Evolutionary conservation across 2,329 filamentous ascomycete species (phyloP).

Genomic region (Diaporthe humulicola): DNA sequence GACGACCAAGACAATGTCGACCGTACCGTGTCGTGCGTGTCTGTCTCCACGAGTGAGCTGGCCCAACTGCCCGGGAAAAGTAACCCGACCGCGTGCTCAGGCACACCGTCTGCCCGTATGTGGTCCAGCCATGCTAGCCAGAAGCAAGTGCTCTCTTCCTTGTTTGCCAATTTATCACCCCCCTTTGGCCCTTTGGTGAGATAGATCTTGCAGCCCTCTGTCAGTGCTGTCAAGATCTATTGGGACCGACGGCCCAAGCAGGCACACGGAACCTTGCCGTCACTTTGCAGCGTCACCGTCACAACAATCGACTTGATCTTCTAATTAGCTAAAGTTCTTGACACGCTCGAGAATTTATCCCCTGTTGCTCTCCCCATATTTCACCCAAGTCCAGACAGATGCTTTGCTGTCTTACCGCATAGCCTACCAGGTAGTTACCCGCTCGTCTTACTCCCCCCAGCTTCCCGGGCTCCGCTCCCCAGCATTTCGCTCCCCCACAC

Average conservation of each 20-base stretch:
- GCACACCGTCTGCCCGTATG: background rate
- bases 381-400: background rate
- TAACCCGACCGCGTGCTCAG: conserved; percentile 19
- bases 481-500: conserved; percentile 9
- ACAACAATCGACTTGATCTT: background rate
- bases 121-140: background rate
- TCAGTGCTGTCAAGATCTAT: conserved; percentile 25
- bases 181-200: conserved; percentile 6
- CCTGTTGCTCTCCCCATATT: background rate
- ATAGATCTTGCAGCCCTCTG: conserved; percentile 24
- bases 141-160: background rate
- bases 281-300: background rate
- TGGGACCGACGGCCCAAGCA: background rate
- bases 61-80: conserved; percentile 17
- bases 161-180: conserved; percentile 1
- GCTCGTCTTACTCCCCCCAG: background rate
- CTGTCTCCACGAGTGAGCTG: conserved; percentile 22
- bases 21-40: no score
- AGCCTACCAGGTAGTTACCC: background rate
- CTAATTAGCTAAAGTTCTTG: background rate
- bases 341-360: background rate
- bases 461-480: conserved; percentile 18
- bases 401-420: background rate
- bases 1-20: background rate
- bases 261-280: background rate